These are phyloP conservation scores for Rhexocercosporidium sp. DNA, from an alignment of 2,329 filamentous ascomycete genomes.

Conservation along the genomic window DNA sequence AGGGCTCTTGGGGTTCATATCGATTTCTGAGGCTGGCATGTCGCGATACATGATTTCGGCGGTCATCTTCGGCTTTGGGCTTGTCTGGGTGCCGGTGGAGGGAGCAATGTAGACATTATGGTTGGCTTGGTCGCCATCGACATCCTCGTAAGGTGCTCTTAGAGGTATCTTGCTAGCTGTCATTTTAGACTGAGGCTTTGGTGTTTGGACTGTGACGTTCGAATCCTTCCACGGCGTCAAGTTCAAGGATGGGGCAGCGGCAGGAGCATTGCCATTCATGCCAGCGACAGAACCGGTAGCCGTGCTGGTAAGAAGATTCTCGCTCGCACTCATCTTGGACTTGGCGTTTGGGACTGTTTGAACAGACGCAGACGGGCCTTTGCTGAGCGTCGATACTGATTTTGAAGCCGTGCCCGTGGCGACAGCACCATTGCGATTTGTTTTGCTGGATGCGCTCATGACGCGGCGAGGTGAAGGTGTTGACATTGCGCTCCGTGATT, in stretches of 20 bases:
- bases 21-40: not conserved
- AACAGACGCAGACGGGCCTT: not conserved
- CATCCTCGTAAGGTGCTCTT: not conserved
- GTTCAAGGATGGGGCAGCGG: not conserved
- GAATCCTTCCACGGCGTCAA: not conserved
- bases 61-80: not conserved
- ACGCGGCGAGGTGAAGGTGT: not conserved
- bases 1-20: conserved; percentile 7
- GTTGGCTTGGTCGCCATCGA: not conserved
- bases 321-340: not conserved
- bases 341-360: not conserved
- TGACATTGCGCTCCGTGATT: not conserved
- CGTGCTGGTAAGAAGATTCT: not conserved
- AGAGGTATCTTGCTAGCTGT: not conserved
- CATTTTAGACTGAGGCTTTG: not conserved
- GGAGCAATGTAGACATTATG: not conserved
- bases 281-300: not conserved
- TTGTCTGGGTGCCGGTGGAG: not conserved
- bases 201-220: not conserved
- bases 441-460: not conserved
- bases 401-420: not conserved
- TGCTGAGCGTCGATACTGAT: not conserved
- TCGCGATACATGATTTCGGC: not conserved
- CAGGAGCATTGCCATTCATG: not conserved
- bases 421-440: not conserved